Evolutionary conservation across 768 basidiomycete genomes (phyloP), one percentile per base, ranked within the genome.

Genomic region (Naematelia aurantialba): DNA sequence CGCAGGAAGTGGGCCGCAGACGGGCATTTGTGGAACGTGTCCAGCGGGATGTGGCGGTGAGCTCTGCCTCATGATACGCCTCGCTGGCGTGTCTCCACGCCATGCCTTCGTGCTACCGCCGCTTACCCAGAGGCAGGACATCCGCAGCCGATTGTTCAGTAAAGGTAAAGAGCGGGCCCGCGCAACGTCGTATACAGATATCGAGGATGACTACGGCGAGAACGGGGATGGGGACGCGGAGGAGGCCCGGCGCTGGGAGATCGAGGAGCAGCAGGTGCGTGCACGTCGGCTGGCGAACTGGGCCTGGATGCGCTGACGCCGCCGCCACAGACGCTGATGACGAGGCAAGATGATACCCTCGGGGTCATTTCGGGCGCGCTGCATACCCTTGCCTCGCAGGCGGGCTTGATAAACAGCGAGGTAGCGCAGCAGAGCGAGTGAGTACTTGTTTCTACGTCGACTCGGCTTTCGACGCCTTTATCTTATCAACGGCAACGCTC

Each of bases 371-470:
- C 87, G 0, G 91, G 91, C 0, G 92, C 93, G 1, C 77, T 99
- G 54, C 85, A 74, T 57, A 92, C 88, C 0, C 80, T 99, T 5
- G 86, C 87, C 0, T 86, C 89, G 63, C 96, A 98, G 78, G 96
- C 96, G 0, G 88, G 87, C 11, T 80, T 97, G 29, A 99, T 99
- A 85, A 94, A 94, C 0, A 85, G 85, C 58, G 96, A 99, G 73
- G 89, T 98, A 51, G 80, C 75, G 8, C 91, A 93, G 72, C 96
- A 99, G 69, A 89, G 87, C 66, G 89, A 90, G 94, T 94, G 62
- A 62, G 85, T 68, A n/a, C 2, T 24, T 30, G 3, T 30, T 11
- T 52, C 12, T n/a, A 3, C 22, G 13, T 10, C 21, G 47, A 17
- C 22, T 47, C 31, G 1, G 4, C 12, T 1, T 26, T 8, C 31